phyloP scores from a whole-genome alignment of 768 basidiomycete species.

The Podaxis sp. region DNA sequence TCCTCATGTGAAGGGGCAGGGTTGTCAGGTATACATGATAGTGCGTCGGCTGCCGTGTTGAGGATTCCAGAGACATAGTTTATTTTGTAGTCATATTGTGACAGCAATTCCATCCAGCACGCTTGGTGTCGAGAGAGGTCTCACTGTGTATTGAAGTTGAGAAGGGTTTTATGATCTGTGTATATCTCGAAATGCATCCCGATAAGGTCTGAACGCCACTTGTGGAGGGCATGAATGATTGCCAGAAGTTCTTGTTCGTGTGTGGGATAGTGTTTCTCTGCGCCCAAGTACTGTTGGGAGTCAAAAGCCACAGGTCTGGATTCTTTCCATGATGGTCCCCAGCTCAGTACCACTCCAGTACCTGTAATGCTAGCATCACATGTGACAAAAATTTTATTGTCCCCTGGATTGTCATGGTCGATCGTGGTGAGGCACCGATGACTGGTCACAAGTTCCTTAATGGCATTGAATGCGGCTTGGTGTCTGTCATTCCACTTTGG shows the following conservation, averaged over 20 bases:
- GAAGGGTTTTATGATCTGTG: constrained; percentile 38
- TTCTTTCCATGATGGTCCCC: constrained; percentile 30
- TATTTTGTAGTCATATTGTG: constrained; percentile 24
- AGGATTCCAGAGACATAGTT: too few species aligned
- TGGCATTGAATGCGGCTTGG: constrained; percentile 25
- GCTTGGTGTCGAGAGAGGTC: constrained; percentile 32
- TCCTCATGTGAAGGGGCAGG: too few species aligned
- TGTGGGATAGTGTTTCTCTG: constrained; percentile 33
- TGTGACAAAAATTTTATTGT: constrained; percentile 34
- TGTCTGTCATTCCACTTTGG: constrained; percentile 23
- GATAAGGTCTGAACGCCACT: constrained; percentile 20
- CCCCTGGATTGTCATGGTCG: constrained; percentile 18
- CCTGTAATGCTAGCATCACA: constrained; percentile 30
- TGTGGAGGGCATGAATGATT: constrained; percentile 29
- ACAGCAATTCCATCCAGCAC: constrained; percentile 33
- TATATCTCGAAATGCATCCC: constrained; percentile 19
- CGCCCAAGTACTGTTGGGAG: constrained; percentile 25
- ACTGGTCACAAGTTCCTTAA: constrained; percentile 30
- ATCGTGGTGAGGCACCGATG: constrained; percentile 24
- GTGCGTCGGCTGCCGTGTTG: too few species aligned
- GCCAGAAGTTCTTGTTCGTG: constrained; percentile 41
- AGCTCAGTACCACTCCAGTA: constrained; percentile 31
- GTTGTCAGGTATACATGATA: too few species aligned
- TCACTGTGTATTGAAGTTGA: constrained; percentile 30
- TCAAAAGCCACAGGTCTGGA: constrained; percentile 34